A percentile compares a stretch with the other conserved stretches of the same genome.
Evolutionary conservation across 2,329 filamentous ascomycete species (phyloP).

Genomic region (Penicillium sp.): DNA sequence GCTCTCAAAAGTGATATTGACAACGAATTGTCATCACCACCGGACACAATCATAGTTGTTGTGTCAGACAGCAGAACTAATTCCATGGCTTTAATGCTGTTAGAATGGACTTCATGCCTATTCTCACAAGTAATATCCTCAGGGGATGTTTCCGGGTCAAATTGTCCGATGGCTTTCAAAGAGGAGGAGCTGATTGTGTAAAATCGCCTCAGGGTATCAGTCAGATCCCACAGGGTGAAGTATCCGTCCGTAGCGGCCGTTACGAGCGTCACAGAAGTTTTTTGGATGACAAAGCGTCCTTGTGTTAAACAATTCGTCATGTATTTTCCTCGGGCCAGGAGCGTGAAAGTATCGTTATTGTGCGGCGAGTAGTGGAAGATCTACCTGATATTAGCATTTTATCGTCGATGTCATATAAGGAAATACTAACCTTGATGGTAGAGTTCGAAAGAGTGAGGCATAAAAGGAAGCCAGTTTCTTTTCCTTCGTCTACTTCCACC

Average conservation of each 20-base stretch:
- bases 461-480: slow-evolving; percentile 54
- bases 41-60: slow-evolving; percentile 64
- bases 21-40: slow-evolving; percentile 86
- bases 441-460: slow-evolving; percentile 84
- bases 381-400: slow-evolving; percentile 31
- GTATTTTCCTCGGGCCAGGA: slow-evolving; percentile 60
- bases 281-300: slow-evolving; percentile 40
- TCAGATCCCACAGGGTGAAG: slow-evolving; percentile 61
- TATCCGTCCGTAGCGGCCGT: slow-evolving; percentile 82
- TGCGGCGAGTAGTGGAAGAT: slow-evolving; percentile 45
- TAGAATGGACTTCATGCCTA: slow-evolving; percentile 69
- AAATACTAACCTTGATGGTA: slow-evolving; percentile 57
- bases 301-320: slow-evolving; percentile 77
- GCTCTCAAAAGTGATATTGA: slow-evolving; percentile 53
- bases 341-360: slow-evolving; percentile 28
- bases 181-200: slow-evolving; percentile 25
- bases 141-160: slow-evolving; percentile 22
- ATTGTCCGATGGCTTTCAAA: slow-evolving; percentile 18
- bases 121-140: slow-evolving; percentile 34
- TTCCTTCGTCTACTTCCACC: slow-evolving; percentile 28
- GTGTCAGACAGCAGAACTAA: slow-evolving; percentile 30
- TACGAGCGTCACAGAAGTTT: slow-evolving; percentile 47
- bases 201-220: slow-evolving; percentile 28
- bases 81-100: slow-evolving; percentile 66
- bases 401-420: not conserved